A percentile compares a stretch with the other conserved stretches of the same genome.
These are phyloP conservation scores for Neonectria magnoliae DNA, from an alignment of 2,329 filamentous ascomycete genomes.

Conservation along the genomic window DNA sequence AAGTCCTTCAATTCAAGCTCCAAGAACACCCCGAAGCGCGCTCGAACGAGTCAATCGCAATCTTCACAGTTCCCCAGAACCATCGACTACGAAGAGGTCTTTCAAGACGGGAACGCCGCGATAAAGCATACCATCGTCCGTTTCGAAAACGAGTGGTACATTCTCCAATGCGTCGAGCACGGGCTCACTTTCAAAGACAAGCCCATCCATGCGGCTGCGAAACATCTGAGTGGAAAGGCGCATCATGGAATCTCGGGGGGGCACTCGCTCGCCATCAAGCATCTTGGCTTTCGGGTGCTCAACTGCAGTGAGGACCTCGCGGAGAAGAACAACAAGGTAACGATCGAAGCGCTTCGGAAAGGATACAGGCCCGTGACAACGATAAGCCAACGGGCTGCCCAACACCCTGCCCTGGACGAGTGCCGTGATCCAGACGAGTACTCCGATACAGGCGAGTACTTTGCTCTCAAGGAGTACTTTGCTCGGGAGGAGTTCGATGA, in stretches of 20 bases:
- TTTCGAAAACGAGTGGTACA: slow-evolving; percentile 14
- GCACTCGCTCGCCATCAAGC: not conserved
- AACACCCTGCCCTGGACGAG: not conserved
- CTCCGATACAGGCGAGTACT: no score
- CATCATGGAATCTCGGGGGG: not conserved
- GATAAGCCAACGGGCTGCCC: not conserved
- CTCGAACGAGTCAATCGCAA: not conserved
- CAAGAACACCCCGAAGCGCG: not conserved
- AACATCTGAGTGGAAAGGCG: slow-evolving; percentile 1
- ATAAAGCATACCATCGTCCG: slow-evolving; percentile 14
- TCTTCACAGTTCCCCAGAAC: not conserved
- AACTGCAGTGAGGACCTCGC: slow-evolving; percentile 6
- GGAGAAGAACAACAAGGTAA: slow-evolving; percentile 12
- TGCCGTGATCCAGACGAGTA: no score
- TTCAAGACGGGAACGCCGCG: slow-evolving; percentile 10
- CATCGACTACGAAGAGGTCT: slow-evolving; percentile 16
- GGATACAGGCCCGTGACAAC: not conserved
- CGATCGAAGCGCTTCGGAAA: not conserved
- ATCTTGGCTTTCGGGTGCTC: slow-evolving; percentile 4
- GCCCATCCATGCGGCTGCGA: slow-evolving; percentile 10
- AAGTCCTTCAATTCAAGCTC: not conserved
- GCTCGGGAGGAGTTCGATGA: not conserved
- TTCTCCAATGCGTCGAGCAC: slow-evolving; percentile 15
- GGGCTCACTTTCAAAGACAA: not conserved
- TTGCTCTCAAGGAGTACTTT: no score